Evolutionary conservation across 805 yeast species (phyloP), one percentile per base, ranked within the genome.

Genomic region (Candida montana): DNA sequence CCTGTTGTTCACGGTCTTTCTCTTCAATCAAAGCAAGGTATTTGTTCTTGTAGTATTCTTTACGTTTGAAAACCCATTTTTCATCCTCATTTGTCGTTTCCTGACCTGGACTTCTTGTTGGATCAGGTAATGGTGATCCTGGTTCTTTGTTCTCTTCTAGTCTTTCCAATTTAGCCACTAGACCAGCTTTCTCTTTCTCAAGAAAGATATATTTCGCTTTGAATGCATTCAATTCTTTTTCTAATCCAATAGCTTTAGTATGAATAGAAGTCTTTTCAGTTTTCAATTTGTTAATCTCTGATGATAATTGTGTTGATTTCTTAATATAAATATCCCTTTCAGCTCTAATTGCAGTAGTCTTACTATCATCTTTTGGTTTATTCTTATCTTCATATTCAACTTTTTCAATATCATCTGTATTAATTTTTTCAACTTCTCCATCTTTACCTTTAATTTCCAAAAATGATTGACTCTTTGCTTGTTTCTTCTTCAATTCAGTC

Each of bases 11-110:
- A 6, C 27, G 18, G 20, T 46, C 41, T 31, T 44, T 42, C 9
- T 44, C 45, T 15, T 47, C 51, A 8, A 49, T 33, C 8, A 44
- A 16, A 9, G n/a, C 21, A 2, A 24, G n/a, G 27, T 46, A 46
- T 15, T 44, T 44, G 29, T 33, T 35, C 38, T 46, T 35, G 44
- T 52, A 21, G 59, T 59, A 27, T 42, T 53, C 45, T 57, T 55
- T 27, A 44, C 51, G 13, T 33, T 41, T 15, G 54, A 32, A 31
- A 41, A 54, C 11, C 37, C 37, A 9, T 39, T 47, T 33, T 52
- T 34, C 19, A 20, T 46, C 44, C 5, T 44, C 52, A 13, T 35
- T n/a, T n/a, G n/a, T 48, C 5, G 20, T 16, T 9, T 36, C 34
- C 6, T 7, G 17, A 19, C 36, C 45, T 28, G 23, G 31, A 12